Percentiles rank a stretch among this genome's conserved stretches.
Evolutionary conservation across 1,284 basidiomycete genomes (phyloP).

Genomic region (Cryptococcus sp.): DNA sequence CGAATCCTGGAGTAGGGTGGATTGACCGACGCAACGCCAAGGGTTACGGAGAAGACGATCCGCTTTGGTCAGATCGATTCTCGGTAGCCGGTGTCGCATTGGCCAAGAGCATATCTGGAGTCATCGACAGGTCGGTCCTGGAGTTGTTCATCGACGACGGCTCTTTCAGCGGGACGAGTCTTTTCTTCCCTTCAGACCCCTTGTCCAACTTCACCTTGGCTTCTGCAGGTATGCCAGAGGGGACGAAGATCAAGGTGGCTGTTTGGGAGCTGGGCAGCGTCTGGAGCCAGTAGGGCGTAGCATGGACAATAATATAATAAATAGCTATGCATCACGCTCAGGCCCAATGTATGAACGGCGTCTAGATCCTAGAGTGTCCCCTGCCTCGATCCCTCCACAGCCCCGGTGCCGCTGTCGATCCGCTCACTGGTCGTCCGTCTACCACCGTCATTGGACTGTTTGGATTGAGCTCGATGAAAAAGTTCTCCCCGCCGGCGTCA

Average conservation of each 20-base stretch:
- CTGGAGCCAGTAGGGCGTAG: too few relatives aligned
- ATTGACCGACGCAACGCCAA: slow-evolving; percentile 38
- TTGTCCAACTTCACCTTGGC: slow-evolving; percentile 5
- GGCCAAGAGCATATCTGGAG: slow-evolving; percentile 6
- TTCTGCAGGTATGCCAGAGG: slow-evolving; percentile 10
- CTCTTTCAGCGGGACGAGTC: slow-evolving; percentile 6
- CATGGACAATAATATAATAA: too few relatives aligned
- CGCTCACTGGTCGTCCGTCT: neutral
- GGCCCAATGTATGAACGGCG: too few relatives aligned
- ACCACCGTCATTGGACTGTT: slow-evolving; percentile 7
- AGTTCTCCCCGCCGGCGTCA: slow-evolving; percentile 1
- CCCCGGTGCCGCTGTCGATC: neutral
- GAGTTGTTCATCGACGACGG: slow-evolving; percentile 16
- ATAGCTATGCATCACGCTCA: too few relatives aligned
- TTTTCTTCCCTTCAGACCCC: slow-evolving; percentile 9
- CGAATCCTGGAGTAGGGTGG: slow-evolving; percentile 22
- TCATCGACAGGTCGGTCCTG: slow-evolving; percentile 11
- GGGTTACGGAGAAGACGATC: slow-evolving; percentile 26
- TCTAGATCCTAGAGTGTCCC: too few relatives aligned
- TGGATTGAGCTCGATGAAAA: slow-evolving; percentile 9
- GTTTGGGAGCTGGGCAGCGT: slow-evolving; percentile 7
- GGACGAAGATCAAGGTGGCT: slow-evolving; percentile 4
- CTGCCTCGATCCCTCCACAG: neutral
- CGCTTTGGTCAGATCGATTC: slow-evolving; percentile 43
- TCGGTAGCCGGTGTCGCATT: slow-evolving; percentile 13